Conservation (phyloP, 23 red algal genomes). For the Gracilariopsis chorda region DNA sequence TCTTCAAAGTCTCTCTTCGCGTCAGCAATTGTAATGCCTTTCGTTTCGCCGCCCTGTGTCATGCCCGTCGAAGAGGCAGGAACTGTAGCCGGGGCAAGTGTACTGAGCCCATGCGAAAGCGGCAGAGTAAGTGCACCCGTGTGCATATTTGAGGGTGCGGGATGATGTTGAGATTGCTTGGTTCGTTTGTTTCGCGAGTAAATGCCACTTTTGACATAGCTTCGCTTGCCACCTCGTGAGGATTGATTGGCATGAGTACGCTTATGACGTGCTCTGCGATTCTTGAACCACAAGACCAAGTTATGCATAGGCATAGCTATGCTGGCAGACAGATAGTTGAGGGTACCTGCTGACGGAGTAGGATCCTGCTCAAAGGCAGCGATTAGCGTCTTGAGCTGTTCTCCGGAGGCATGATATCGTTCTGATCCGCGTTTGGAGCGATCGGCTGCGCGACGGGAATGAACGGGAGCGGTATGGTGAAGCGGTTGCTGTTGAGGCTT, state of each 20-base stretch:
- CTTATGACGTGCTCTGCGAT: slow-evolving; percentile 62
- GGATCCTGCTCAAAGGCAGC: slow-evolving; percentile 48
- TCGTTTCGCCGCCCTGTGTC: not conserved
- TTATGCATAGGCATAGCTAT: slow-evolving; percentile 71
- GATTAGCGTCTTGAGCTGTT: slow-evolving; percentile 41
- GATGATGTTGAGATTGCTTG: not conserved
- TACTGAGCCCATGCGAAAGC: not conserved
- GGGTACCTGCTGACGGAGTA: slow-evolving; percentile 37
- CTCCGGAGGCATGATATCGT: slow-evolving; percentile 61
- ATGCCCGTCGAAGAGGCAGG: not conserved
- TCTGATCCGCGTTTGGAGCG: slow-evolving; percentile 17
- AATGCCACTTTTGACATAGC: slow-evolving; percentile 71
- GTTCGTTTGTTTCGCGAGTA: slow-evolving; percentile 34
- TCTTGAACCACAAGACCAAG: slow-evolving; percentile 79
- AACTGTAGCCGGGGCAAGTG: not conserved
- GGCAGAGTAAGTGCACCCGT: not conserved
- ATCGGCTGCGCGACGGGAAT: not conserved
- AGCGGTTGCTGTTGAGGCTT: not conserved
- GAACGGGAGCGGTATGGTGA: not conserved
- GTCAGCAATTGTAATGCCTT: not conserved
- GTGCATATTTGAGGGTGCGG: not conserved
- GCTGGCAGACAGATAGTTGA: slow-evolving; percentile 1
- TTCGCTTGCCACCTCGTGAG: slow-evolving; percentile 14
- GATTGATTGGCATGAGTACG: not conserved
- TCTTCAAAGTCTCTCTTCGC: not conserved